phyloP scores from a whole-genome alignment of 768 basidiomycete genomes.

The Boletellus ananas region DNA sequence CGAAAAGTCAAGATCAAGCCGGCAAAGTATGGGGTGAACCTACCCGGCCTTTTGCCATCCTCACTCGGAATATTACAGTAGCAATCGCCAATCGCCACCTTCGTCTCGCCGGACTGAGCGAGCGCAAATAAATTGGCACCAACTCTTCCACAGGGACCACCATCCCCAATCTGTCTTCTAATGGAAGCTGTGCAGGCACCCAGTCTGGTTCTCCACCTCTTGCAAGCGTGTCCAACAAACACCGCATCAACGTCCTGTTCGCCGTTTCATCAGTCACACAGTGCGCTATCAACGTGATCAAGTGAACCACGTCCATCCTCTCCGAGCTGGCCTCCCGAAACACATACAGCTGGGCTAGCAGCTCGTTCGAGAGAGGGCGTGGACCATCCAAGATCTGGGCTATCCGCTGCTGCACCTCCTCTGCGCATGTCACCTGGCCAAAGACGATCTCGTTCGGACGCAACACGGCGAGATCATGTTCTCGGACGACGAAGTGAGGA shows the following conservation, averaged over 20 bases:
- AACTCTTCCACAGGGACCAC: slow-evolving; percentile 33
- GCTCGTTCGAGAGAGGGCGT: slow-evolving; percentile 38
- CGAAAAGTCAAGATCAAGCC: background rate
- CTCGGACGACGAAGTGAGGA: slow-evolving; percentile 38
- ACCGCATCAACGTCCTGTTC: slow-evolving; percentile 38
- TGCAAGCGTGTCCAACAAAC: slow-evolving; percentile 44
- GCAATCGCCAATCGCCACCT: slow-evolving; percentile 48
- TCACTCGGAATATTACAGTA: slow-evolving; percentile 33
- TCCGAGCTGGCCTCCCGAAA: slow-evolving; percentile 34
- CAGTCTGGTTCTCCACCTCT: background rate
- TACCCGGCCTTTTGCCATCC: slow-evolving; percentile 36
- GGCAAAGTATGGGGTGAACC: background rate
- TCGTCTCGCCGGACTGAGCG: slow-evolving; percentile 33
- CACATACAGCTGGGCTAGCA: slow-evolving; percentile 42
- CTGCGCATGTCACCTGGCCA: slow-evolving; percentile 28
- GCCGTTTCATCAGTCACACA: slow-evolving; percentile 49
- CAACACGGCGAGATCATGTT: slow-evolving; percentile 31
- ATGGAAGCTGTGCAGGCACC: slow-evolving; percentile 15
- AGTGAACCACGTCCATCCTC: slow-evolving; percentile 33
- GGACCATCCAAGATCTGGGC: slow-evolving; percentile 32
- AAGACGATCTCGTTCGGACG: slow-evolving; percentile 39
- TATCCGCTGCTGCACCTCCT: slow-evolving; percentile 33
- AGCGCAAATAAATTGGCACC: slow-evolving; percentile 27
- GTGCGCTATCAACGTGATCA: slow-evolving; percentile 45
- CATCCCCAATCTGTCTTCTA: slow-evolving; percentile 41